Conservation (phyloP, 2,329 filamentous ascomycete genomes). For the Xylaria sp. region DNA sequence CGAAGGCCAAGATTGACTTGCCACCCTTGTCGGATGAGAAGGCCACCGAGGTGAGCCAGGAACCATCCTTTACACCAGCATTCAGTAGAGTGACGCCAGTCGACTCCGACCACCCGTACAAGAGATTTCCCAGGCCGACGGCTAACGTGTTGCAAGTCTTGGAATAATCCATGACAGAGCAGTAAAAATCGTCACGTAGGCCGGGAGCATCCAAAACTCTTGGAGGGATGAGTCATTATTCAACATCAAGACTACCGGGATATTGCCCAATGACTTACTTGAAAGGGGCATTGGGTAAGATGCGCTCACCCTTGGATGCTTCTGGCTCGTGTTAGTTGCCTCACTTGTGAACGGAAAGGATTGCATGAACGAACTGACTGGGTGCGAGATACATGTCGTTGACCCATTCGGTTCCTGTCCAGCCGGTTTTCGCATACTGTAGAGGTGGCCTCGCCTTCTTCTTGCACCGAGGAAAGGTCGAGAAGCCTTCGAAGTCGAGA, state of each 20-base stretch:
- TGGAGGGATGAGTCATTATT: background rate
- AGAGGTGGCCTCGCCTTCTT: conserved; percentile 34
- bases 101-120: conserved; percentile 89
- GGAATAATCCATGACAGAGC: conserved; percentile 87
- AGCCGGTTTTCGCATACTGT: conserved; percentile 44
- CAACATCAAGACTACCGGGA: background rate
- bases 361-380: conserved; percentile 24
- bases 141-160: conserved; percentile 75
- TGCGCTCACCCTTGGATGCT: conserved; percentile 42
- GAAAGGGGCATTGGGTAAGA: conserved; percentile 75
- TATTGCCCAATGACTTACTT: conserved; percentile 58
- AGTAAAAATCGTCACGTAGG: conserved; percentile 95
- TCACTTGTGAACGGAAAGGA: background rate
- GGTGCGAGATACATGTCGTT: conserved; percentile 33
- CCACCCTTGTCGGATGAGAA: conserved; percentile 82
- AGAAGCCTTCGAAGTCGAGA: conserved; percentile 57
- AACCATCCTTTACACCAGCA: conserved; percentile 51
- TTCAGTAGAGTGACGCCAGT: conserved; percentile 66
- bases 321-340: conserved; percentile 27
- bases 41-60: conserved; percentile 79
- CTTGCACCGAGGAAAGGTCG: conserved; percentile 39
- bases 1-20: conserved; percentile 83
- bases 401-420: conserved; percentile 51
- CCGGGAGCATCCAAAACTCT: conserved; percentile 86
- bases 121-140: conserved; percentile 76